Evolutionary conservation across 2,329 filamentous ascomycete species (phyloP).

Genomic region (Hypoxylon sp.): DNA sequence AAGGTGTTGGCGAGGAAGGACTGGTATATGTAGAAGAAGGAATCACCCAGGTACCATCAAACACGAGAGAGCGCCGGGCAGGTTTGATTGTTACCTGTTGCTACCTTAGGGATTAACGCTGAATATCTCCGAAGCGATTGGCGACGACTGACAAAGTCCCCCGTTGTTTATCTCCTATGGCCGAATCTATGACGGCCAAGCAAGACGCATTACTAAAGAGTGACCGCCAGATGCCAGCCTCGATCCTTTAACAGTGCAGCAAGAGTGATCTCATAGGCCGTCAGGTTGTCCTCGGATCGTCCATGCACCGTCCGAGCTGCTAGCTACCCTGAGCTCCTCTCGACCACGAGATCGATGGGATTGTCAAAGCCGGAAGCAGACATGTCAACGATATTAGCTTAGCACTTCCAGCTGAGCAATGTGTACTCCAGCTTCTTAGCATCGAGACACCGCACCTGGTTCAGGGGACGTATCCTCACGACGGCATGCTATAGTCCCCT

Average conservation of each 20-base stretch:
- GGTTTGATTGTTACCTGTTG: no score
- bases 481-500: neutral
- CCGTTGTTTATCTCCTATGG: conserved; percentile 6
- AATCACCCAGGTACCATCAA: no score
- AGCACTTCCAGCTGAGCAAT: neutral
- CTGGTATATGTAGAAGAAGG: no score
- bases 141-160: neutral
- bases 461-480: neutral
- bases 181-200: neutral
- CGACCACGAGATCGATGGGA: no score
- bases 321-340: no score
- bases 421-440: neutral
- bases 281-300: no score
- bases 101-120: no score
- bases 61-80: no score
- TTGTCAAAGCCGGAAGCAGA: no score
- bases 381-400: neutral
- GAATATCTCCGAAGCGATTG: conserved; percentile 2
- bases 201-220: conserved; percentile 16
- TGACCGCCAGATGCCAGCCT: neutral
- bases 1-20: no score
- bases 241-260: neutral
- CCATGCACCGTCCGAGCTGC: no score
- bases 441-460: neutral
- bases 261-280: conserved; percentile 18